Conservation (phyloP, 352 stramenopile species). For the Plasmopara viticola region DNA sequence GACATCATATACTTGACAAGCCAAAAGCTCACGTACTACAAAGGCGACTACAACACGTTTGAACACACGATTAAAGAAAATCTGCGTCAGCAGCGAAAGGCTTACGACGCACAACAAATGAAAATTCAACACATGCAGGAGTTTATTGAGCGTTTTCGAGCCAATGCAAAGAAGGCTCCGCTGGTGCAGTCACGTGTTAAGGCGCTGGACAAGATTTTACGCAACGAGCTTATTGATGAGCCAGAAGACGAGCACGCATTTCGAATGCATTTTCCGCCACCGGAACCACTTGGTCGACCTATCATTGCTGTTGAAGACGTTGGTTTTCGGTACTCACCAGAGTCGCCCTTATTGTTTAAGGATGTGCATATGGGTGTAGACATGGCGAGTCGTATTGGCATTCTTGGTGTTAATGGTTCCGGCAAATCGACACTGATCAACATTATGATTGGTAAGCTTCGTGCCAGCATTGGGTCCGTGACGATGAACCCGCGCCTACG, state of each 20-base stretch:
- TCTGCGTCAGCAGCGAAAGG: slow-evolving; percentile 89
- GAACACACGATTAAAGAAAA: slow-evolving; percentile 92
- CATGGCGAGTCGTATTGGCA: slow-evolving; percentile 91
- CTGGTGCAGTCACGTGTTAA: slow-evolving; percentile 97
- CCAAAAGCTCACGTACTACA: slow-evolving; percentile 90
- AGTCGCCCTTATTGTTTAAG: slow-evolving; percentile 61
- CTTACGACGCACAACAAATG: slow-evolving; percentile 82
- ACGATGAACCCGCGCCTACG: slow-evolving; percentile 88
- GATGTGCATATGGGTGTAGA: slow-evolving; percentile 97
- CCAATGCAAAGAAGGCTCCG: slow-evolving; percentile 93
- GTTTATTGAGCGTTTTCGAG: slow-evolving; percentile 95
- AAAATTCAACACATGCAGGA: slow-evolving; percentile 95
- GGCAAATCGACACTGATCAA: slow-evolving; percentile 96
- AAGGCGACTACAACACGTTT: slow-evolving; percentile 96
- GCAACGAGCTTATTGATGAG: slow-evolving; percentile 87
- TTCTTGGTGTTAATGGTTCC: slow-evolving; percentile 89
- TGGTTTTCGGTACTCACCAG: slow-evolving; percentile 62
- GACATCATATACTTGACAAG: slow-evolving; percentile 92
- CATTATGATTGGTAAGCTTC: slow-evolving; percentile 93
- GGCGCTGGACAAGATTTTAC: slow-evolving; percentile 80
- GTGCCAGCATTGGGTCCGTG: slow-evolving; percentile 76
- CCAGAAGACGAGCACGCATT: slow-evolving; percentile 91
- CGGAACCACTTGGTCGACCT: slow-evolving; percentile 91
- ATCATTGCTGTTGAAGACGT: slow-evolving; percentile 93
- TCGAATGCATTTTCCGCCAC: slow-evolving; percentile 92